phyloP scores from a whole-genome alignment of 2,329 filamentous ascomycete genomes.

The Aspergillus sp. region DNA sequence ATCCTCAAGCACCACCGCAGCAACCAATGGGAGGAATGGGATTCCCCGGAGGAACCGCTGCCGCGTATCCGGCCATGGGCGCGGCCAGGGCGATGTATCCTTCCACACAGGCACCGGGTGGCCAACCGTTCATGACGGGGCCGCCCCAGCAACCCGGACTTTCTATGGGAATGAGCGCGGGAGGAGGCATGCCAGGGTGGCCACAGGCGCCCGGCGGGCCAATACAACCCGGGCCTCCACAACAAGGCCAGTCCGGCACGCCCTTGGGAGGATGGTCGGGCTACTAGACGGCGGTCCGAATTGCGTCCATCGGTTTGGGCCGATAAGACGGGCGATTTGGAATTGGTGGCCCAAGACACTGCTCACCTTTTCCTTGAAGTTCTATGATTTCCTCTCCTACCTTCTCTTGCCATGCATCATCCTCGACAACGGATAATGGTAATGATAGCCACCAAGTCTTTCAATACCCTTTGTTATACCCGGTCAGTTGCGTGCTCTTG shows the following conservation, averaged over 20 bases:
- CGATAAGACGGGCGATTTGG: too few relatives aligned
- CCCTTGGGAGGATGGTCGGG: conserved; percentile 30
- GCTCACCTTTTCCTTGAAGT: conserved; percentile 7
- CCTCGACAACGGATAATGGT: conserved; percentile 11
- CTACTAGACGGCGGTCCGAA: conserved; percentile 27
- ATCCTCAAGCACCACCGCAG: conserved; percentile 24
- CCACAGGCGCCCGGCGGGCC: conserved; percentile 23
- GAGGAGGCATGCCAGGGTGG: conserved; percentile 29
- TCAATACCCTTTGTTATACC: conserved; percentile 30
- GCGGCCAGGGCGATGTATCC: conserved; percentile 29
- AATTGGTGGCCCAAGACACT: too few relatives aligned
- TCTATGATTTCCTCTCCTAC: conserved; percentile 1
- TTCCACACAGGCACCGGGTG: conserved; percentile 23
- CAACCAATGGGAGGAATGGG: conserved; percentile 29
- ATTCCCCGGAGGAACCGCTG: conserved; percentile 23
- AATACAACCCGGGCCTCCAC: conserved; percentile 30
- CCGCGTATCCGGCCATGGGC: conserved; percentile 25
- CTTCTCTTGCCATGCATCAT: conserved; percentile 8
- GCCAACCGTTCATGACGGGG: conserved; percentile 25
- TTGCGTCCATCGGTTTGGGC: too few relatives aligned
- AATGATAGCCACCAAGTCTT: conserved; percentile 25
- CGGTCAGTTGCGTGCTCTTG: conserved; percentile 12
- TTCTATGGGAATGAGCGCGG: conserved; percentile 27
- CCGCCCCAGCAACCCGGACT: conserved; percentile 28
- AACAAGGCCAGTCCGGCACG: conserved; percentile 28